These are phyloP conservation scores for Russula foetens DNA, from an alignment of 768 basidiomycete species.

Conservation along the genomic window DNA sequence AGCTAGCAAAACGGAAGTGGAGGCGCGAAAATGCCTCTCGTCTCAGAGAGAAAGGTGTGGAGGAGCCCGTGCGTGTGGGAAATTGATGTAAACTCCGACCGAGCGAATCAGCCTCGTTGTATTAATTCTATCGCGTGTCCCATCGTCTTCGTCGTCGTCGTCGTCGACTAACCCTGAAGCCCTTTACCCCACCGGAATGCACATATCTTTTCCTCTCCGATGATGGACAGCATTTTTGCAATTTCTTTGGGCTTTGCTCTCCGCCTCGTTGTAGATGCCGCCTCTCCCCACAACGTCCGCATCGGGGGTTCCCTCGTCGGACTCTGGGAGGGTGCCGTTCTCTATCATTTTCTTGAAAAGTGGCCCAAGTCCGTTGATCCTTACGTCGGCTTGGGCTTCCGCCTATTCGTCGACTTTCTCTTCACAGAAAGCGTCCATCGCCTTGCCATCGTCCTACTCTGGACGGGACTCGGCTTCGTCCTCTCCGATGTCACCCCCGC, in stretches of 20 bases:
- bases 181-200: not conserved
- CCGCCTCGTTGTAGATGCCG: slow-evolving; percentile 51
- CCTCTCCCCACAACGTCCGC: slow-evolving; percentile 41
- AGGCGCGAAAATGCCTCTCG: too few species aligned
- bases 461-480: slow-evolving; percentile 46
- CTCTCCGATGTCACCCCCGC: slow-evolving; percentile 43
- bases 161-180: not conserved
- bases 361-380: slow-evolving; percentile 60
- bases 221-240: slow-evolving; percentile 69
- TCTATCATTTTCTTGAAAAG: slow-evolving; percentile 64
- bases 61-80: too few species aligned
- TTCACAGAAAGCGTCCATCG: slow-evolving; percentile 48
- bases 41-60: too few species aligned
- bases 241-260: slow-evolving; percentile 60
- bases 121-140: too few species aligned
- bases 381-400: slow-evolving; percentile 55
- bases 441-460: slow-evolving; percentile 41
- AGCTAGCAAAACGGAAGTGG: too few species aligned
- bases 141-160: too few species aligned
- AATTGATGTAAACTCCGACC: too few species aligned
- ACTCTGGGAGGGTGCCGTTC: slow-evolving; percentile 70
- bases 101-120: too few species aligned
- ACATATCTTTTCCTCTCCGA: slow-evolving; percentile 24
- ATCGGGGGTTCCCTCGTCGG: slow-evolving; percentile 62
- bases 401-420: slow-evolving; percentile 66